phyloP scores from a whole-genome alignment of 208 protist species.

The Crithidia bombi region DNA sequence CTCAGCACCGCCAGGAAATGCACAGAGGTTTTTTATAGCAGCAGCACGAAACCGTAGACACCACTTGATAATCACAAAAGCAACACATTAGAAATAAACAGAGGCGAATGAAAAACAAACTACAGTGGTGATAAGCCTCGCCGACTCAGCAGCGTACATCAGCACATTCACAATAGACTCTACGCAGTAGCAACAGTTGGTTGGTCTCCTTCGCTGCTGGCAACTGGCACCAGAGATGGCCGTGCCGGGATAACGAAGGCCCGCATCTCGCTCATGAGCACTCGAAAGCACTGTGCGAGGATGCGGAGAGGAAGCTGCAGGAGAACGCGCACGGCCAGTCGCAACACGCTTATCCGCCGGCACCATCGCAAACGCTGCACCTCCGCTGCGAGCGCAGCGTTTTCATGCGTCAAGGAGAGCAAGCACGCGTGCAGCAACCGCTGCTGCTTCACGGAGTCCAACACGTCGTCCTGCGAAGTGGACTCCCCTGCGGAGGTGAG shows the following conservation, averaged over 20 bases:
- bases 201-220: too few species aligned
- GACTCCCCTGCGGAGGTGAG: background rate
- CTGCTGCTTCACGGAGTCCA: conserved; percentile 13
- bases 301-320: conserved; percentile 10
- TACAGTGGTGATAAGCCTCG: too few species aligned
- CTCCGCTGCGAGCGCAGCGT: background rate
- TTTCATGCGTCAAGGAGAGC: conserved; percentile 13
- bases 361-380: background rate
- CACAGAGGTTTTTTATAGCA: too few species aligned
- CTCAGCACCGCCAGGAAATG: too few species aligned
- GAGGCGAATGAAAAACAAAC: too few species aligned
- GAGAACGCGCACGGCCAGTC: conserved; percentile 6
- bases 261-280: background rate
- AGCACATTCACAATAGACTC: too few species aligned
- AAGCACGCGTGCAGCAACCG: conserved; percentile 28
- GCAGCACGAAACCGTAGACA: too few species aligned
- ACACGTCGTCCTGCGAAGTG: background rate
- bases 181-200: too few species aligned
- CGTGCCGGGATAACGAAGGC: background rate
- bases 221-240: background rate
- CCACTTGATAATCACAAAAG: too few species aligned
- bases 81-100: too few species aligned
- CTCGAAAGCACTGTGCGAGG: background rate
- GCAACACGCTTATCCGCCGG: background rate
- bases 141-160: too few species aligned